phyloP scores from a whole-genome alignment of 768 basidiomycete genomes.

The Ephemerocybe angulata region DNA sequence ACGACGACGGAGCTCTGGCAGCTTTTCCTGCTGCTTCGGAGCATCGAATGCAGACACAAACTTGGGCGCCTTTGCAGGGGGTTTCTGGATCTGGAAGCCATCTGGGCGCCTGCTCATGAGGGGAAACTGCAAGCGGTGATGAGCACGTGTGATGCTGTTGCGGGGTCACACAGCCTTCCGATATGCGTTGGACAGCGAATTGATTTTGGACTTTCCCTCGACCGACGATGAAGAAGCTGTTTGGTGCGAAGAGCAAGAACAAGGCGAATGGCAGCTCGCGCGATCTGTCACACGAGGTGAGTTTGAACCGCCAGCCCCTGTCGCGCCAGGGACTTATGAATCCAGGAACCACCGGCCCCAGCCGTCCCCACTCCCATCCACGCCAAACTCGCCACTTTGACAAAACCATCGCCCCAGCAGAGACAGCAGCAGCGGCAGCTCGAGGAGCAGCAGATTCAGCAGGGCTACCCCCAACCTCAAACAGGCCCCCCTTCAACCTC shows the following conservation, averaged over 20 bases:
- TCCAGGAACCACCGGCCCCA: background rate
- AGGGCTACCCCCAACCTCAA: background rate
- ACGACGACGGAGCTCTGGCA: too few relatives aligned
- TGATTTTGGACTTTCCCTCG: background rate
- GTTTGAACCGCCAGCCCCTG: background rate
- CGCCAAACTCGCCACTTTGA: background rate
- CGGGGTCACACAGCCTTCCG: too few relatives aligned
- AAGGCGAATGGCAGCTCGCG: background rate
- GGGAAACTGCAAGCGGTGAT: too few relatives aligned
- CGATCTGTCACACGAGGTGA: background rate
- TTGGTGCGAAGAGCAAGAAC: background rate
- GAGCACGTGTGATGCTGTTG: too few relatives aligned
- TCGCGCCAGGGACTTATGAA: background rate
- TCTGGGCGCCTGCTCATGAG: background rate
- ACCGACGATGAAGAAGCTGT: background rate
- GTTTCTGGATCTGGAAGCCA: background rate
- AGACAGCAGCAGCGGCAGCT: background rate
- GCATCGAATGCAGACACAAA: too few relatives aligned
- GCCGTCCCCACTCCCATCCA: background rate
- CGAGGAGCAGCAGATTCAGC: background rate
- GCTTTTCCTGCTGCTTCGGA: too few relatives aligned
- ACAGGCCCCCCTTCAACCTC: background rate
- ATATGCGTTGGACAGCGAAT: too few relatives aligned
- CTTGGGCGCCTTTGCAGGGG: background rate
- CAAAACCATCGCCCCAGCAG: background rate